phyloP scores from a whole-genome alignment of 2,329 filamentous ascomycete genomes.

The Geoglossum cookeanum region DNA sequence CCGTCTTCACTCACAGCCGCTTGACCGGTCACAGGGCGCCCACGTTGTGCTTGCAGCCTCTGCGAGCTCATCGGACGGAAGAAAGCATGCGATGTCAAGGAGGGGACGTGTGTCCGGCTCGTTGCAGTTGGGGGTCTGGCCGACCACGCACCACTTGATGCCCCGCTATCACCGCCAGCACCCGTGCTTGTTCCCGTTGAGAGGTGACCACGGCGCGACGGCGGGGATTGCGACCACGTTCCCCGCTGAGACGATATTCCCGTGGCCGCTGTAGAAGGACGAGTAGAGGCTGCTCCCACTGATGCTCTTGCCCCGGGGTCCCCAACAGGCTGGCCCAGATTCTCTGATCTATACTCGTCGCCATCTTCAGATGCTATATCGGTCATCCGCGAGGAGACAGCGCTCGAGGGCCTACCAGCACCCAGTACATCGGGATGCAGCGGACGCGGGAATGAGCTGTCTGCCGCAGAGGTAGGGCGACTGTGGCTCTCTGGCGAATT shows the following conservation, averaged over 20 bases:
- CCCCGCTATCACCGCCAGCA: constrained; percentile 12
- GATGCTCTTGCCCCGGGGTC: neutral
- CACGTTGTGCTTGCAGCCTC: constrained; percentile 74
- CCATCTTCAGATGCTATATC: constrained; percentile 33
- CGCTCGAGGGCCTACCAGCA: constrained; percentile 22
- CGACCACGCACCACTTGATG: constrained; percentile 16
- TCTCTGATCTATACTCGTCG: constrained; percentile 18
- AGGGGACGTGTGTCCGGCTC: constrained; percentile 75
- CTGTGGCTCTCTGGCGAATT: neutral
- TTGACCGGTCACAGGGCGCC: constrained; percentile 9
- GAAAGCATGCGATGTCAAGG: constrained; percentile 75
- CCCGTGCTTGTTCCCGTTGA: constrained; percentile 1
- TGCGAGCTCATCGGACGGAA: constrained; percentile 95
- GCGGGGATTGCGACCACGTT: constrained; percentile 32
- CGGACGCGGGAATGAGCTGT: neutral
- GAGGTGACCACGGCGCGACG: constrained; percentile 32
- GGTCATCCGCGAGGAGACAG: constrained; percentile 59
- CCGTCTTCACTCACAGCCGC: constrained; percentile 15
- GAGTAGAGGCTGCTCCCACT: constrained; percentile 20
- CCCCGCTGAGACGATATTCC: constrained; percentile 31
- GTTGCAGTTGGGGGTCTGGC: constrained; percentile 44
- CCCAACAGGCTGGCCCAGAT: constrained; percentile 18
- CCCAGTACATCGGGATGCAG: neutral
- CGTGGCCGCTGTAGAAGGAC: constrained; percentile 35
- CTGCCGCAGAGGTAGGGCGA: neutral